These are phyloP conservation scores for Apiotrichum porosum DNA, from an alignment of 1,284 basidiomycete genomes.

Conservation along the genomic window DNA sequence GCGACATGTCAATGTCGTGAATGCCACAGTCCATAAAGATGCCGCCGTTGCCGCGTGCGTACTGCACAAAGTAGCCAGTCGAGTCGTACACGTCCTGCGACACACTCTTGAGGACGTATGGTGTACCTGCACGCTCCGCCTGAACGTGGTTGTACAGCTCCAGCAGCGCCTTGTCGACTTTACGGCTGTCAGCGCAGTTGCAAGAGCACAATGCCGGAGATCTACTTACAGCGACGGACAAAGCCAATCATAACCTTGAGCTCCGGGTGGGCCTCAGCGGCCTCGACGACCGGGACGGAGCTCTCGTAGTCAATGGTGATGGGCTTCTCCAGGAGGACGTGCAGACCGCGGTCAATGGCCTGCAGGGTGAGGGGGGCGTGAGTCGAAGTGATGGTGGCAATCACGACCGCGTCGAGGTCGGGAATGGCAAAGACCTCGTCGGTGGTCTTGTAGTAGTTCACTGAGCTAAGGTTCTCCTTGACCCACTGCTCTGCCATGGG, in stretches of 20 bases:
- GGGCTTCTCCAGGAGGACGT: constrained; percentile 37
- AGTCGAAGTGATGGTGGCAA: constrained; percentile 21
- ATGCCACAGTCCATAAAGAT: constrained; percentile 33
- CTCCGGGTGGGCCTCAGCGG: constrained; percentile 15
- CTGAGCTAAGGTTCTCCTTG: constrained; percentile 5
- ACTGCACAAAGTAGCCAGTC: constrained; percentile 30
- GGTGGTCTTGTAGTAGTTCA: not conserved
- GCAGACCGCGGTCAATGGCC: constrained; percentile 22
- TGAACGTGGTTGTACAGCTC: constrained; percentile 3
- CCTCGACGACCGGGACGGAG: constrained; percentile 20
- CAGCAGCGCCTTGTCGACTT: constrained; percentile 23
- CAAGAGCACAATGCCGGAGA: not conserved
- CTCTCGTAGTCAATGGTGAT: constrained; percentile 27
- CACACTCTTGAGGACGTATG: constrained; percentile 23
- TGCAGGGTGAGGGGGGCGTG: constrained; percentile 17
- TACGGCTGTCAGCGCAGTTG: no score
- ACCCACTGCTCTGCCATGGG: constrained; percentile 1
- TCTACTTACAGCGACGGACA: constrained; percentile 30
- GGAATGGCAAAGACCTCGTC: constrained; percentile 9
- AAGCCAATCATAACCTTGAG: constrained; percentile 35
- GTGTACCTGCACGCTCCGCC: constrained; percentile 9
- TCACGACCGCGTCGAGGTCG: constrained; percentile 19
- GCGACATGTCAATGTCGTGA: constrained; percentile 31
- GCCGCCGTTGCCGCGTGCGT: constrained; percentile 22
- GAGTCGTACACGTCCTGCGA: constrained; percentile 30